These are phyloP conservation scores for Corynascus novoguineensis DNA, from an alignment of 495 filamentous ascomycete genomes.

Conservation along the genomic window DNA sequence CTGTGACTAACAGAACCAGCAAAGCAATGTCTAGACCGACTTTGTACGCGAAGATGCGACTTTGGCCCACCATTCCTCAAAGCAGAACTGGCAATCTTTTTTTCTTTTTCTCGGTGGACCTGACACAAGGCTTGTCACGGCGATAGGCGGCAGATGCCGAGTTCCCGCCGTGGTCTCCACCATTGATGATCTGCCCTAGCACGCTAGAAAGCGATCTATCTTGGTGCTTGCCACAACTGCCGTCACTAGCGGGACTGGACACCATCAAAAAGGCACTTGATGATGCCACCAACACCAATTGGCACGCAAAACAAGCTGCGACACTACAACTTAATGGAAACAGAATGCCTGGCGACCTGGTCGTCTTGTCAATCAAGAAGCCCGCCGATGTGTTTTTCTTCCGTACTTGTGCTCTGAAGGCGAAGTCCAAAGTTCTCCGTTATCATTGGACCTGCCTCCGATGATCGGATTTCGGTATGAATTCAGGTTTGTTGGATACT, in stretches of 20 bases:
- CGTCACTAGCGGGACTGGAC: not conserved
- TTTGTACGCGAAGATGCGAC: too few species aligned
- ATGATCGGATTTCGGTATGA: too few species aligned
- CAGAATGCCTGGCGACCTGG: not conserved
- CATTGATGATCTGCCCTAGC: not conserved
- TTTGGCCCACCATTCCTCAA: not conserved
- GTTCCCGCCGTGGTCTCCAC: not conserved
- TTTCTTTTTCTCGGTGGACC: not conserved
- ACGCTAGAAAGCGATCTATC: not conserved
- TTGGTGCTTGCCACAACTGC: not conserved
- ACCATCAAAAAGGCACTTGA: not conserved
- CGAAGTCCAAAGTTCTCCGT: too few species aligned
- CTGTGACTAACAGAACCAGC: too few species aligned
- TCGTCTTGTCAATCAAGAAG: not conserved
- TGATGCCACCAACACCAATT: not conserved
- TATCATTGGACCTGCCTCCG: not conserved
- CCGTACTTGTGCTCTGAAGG: too few species aligned
- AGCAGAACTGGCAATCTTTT: not conserved
- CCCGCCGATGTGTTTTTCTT: not conserved
- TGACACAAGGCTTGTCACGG: not conserved
- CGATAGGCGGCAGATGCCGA: slow-evolving; percentile 5
- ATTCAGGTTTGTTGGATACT: too few species aligned
- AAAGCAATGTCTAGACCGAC: too few species aligned
- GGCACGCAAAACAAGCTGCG: not conserved
- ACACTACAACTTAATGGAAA: not conserved